Evolutionary conservation across 352 stramenopile genomes (phyloP), one percentile per base, ranked within the genome.

Genomic region (Peronosclerospora sorghi): DNA sequence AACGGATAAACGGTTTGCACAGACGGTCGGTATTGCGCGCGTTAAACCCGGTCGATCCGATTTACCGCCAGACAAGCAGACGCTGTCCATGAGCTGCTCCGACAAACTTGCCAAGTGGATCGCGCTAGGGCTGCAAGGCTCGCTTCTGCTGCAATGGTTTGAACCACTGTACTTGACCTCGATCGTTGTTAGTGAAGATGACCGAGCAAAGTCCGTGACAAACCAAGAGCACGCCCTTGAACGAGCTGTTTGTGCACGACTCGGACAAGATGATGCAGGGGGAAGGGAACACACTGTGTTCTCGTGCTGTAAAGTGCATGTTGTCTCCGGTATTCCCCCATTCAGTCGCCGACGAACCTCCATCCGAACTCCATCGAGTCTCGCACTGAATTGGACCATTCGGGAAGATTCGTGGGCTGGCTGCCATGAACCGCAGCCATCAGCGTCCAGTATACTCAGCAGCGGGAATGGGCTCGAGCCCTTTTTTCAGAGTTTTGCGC

Each of bases 41-140:
- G 69, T 87, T 32, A 97, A 97, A 48, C 94, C 88, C 5, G 90
- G 88, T 35, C 72, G 90, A 24, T 97, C 90, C 0, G 93, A 97
- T 59, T 60, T 97, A 14, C 75, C 84, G 8, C 20, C 45, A 14
- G 66, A 86, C 41, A 84, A 93, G 36, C 81, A 89, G 60, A 94
- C 83, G 39, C 59, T 82, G 28, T 95, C 78, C 2, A 95, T 97
- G 83, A 96, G 86, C 32, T 97, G 90, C 58, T 94, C 79, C 8
- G 87, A 97, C 55, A 97, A 97, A 65, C 34, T 97, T 36, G 72
- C 83, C 26, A 75, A 77, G 56, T 97, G 90, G 90, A 71, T 65
- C 24, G 48, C 69, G 7, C 18, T 86, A 4, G 90, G 90, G 7
- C 46, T 96, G 8, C 84, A 96, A 41, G 88, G 90, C 38, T 62